A percentile compares a stretch with the other conserved stretches of the same genome.
phyloP scores from a whole-genome alignment of 2,329 filamentous ascomycete species.

The Calonectria pseudoreteaudii region DNA sequence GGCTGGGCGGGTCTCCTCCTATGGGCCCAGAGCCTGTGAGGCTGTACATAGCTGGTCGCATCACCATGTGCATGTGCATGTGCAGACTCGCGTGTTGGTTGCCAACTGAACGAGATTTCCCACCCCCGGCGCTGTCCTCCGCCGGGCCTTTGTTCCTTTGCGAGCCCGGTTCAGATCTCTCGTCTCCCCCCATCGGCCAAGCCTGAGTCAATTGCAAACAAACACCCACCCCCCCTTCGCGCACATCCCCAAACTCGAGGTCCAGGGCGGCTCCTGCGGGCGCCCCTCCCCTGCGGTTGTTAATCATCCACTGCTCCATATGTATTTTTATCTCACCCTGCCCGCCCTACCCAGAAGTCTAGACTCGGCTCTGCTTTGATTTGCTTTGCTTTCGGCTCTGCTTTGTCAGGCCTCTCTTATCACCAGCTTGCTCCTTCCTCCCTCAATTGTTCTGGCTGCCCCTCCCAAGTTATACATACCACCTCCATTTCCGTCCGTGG shows the following conservation, averaged over 20 bases:
- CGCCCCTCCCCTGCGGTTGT: not conserved
- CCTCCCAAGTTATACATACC: not conserved
- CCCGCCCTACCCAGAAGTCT: not conserved
- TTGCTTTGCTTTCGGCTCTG: too few species aligned
- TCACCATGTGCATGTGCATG: not conserved
- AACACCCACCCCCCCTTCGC: not conserved
- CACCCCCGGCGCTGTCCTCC: not conserved
- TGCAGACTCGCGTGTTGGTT: not conserved
- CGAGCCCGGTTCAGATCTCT: not conserved
- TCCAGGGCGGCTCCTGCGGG: not conserved
- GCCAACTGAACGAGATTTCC: not conserved
- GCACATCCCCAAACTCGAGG: not conserved
- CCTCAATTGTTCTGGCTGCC: not conserved
- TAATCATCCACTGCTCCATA: conserved; percentile 2
- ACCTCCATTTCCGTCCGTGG: not conserved
- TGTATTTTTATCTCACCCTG: not conserved
- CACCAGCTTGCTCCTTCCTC: not conserved
- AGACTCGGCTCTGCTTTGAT: not conserved
- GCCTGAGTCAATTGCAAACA: not conserved
- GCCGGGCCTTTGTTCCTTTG: not conserved
- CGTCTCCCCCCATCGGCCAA: not conserved
- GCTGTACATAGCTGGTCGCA: not conserved
- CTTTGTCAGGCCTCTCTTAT: not conserved
- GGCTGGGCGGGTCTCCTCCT: not conserved
- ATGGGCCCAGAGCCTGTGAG: not conserved